Conservation (phyloP, 2,329 filamentous ascomycete genomes). For the Immersiporthe knoxdaviesiana region DNA sequence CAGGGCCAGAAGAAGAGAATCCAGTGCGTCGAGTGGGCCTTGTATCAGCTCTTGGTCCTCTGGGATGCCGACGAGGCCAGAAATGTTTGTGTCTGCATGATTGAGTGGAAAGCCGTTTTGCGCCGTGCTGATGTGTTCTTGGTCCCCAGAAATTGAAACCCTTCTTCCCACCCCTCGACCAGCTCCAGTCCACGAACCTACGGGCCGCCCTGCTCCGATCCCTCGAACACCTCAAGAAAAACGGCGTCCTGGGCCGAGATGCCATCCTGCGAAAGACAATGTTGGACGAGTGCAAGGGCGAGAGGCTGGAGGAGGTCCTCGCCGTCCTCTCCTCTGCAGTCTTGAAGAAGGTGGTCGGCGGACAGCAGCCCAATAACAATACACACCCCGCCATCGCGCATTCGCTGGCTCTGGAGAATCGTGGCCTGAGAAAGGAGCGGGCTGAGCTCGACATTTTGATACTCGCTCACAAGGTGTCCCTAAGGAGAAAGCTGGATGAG, state of each 20-base stretch:
- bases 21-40: slow-evolving; percentile 82
- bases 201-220: slow-evolving; percentile 80
- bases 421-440: slow-evolving; percentile 59
- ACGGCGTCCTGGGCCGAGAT: slow-evolving; percentile 78
- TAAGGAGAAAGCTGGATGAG: slow-evolving; percentile 60
- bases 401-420: slow-evolving; percentile 60
- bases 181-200: slow-evolving; percentile 87
- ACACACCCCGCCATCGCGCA: slow-evolving; percentile 53
- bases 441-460: slow-evolving; percentile 66
- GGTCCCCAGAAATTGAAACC: slow-evolving; percentile 78
- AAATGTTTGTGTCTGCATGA: slow-evolving; percentile 57
- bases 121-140: slow-evolving; percentile 15
- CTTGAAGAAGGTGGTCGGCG: slow-evolving; percentile 67
- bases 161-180: slow-evolving; percentile 89
- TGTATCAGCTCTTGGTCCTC: slow-evolving; percentile 83
- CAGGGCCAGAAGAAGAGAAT: slow-evolving; percentile 83
- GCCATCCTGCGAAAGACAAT: slow-evolving; percentile 87
- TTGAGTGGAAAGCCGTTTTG: neutral
- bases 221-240: slow-evolving; percentile 86
- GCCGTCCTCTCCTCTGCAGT: slow-evolving; percentile 83
- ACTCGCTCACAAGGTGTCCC: slow-evolving; percentile 71
- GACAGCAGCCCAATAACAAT: slow-evolving; percentile 33
- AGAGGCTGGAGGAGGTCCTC: slow-evolving; percentile 85
- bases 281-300: slow-evolving; percentile 94
- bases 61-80: slow-evolving; percentile 80